A percentile compares a stretch with the other conserved stretches of the same genome.
Evolutionary conservation across 129 eudicot species (phyloP).

Genomic region (Flaveria sonorensis): DNA sequence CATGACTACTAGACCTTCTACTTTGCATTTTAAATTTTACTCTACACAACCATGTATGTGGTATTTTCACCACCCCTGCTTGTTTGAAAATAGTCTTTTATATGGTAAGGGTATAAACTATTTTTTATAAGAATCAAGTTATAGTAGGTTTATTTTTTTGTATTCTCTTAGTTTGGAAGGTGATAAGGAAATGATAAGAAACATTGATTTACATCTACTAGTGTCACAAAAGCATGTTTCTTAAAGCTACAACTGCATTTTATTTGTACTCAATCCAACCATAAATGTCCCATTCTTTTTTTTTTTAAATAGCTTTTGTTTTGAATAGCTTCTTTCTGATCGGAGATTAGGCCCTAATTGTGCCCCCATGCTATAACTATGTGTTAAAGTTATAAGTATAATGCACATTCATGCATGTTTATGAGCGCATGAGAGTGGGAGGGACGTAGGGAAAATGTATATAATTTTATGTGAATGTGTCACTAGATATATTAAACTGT

Average conservation of each 20-base stretch:
- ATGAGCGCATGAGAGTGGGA: not conserved
- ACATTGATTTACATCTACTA: no score
- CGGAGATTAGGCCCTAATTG: not conserved
- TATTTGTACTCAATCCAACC: not conserved
- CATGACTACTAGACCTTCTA: not conserved
- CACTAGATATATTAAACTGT: no score
- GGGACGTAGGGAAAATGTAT: no score
- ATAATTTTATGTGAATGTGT: no score
- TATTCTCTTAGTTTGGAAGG: no score
- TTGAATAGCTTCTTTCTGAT: not conserved
- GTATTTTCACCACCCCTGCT: no score
- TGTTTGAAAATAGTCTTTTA: no score
- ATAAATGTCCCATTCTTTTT: not conserved
- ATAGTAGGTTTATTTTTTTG: no score
- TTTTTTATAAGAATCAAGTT: no score
- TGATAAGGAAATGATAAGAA: not conserved
- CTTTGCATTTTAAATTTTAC: not conserved
- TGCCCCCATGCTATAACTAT: not conserved
- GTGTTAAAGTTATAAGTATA: not conserved
- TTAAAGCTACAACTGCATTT: not conserved
- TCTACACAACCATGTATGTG: not conserved
- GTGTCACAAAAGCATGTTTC: not conserved
- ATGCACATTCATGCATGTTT: not conserved
- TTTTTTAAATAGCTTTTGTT: not conserved
- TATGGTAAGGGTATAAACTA: no score